These are phyloP conservation scores for Singerocomus inundabilis DNA, from an alignment of 1,284 basidiomycete genomes.

Conservation along the genomic window DNA sequence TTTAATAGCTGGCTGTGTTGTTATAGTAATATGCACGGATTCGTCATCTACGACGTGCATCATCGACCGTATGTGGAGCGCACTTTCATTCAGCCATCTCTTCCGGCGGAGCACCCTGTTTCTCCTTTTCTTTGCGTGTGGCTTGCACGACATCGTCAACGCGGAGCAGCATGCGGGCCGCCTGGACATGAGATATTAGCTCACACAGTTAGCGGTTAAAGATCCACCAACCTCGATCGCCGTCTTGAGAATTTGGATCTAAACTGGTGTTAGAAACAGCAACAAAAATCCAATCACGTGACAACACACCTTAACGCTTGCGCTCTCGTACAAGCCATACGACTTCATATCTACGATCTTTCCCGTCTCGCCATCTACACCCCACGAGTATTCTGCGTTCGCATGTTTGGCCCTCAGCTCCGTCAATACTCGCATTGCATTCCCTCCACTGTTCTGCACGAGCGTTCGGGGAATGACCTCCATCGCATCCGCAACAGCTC, in stretches of 20 bases:
- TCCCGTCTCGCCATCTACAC: conserved; percentile 93
- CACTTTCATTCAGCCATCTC: conserved; percentile 43
- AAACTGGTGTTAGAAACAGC: conserved; percentile 1
- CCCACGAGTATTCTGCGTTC: conserved; percentile 87
- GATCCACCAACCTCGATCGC: conserved; percentile 74
- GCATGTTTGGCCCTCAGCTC: conserved; percentile 95
- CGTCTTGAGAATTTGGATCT: conserved; percentile 96
- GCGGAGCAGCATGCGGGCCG: conserved; percentile 86
- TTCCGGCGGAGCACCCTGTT: conserved; percentile 51
- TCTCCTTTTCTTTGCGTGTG: conserved; percentile 60
- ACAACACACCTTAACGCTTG: conserved; percentile 80
- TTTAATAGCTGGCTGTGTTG: conserved; percentile 10
- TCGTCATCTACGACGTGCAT: neutral
- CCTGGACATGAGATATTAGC: conserved; percentile 39
- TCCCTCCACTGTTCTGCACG: conserved; percentile 95
- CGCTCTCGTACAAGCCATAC: conserved; percentile 93
- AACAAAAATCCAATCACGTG: neutral
- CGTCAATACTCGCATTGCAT: conserved; percentile 90
- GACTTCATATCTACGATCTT: conserved; percentile 95
- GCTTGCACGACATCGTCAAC: conserved; percentile 96
- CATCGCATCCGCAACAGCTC: conserved; percentile 93
- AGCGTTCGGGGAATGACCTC: conserved; percentile 97
- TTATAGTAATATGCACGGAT: conserved; percentile 13
- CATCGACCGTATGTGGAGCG: neutral
- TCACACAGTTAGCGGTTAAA: neutral